Percentiles rank a stretch among this genome's conserved stretches.
Conservation (phyloP, 176 grass and related monocot species). For the Musa itinerans region DNA sequence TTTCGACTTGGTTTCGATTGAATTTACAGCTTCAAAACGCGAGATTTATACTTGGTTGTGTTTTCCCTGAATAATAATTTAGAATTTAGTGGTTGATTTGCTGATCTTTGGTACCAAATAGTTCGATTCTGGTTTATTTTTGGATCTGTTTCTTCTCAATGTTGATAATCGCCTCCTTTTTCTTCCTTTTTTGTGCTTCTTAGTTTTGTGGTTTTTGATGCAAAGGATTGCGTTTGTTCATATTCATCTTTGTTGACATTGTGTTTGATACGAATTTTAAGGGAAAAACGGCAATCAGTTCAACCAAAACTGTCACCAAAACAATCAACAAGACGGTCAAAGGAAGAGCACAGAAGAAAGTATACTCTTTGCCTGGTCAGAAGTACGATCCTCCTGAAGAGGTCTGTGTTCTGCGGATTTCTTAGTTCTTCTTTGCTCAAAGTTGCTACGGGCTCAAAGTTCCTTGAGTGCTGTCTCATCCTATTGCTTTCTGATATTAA, state of each 20-base stretch:
- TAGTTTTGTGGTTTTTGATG: neutral
- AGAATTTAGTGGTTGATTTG: neutral
- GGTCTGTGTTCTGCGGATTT: slow-evolving; percentile 17
- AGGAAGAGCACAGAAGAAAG: slow-evolving; percentile 63
- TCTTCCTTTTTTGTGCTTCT: neutral
- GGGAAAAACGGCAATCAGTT: slow-evolving; percentile 29
- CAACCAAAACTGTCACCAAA: slow-evolving; percentile 35
- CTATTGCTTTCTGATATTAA: neutral
- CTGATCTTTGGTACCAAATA: too few relatives aligned
- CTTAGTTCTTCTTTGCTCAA: neutral
- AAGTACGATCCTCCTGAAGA: slow-evolving; percentile 91
- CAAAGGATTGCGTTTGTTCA: neutral
- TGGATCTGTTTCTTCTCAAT: neutral
- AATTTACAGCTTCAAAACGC: neutral
- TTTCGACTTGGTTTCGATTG: neutral
- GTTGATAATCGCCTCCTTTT: neutral
- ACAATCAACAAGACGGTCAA: slow-evolving; percentile 27
- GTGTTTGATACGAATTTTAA: slow-evolving; percentile 10
- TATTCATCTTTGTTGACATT: neutral
- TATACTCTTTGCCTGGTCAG: slow-evolving; percentile 77
- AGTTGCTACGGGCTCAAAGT: neutral
- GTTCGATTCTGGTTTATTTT: neutral
- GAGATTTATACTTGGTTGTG: neutral
- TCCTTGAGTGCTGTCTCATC: neutral
- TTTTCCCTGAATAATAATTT: neutral